Conservation (phyloP, 306 rosid species). For the Senna siamea region DNA sequence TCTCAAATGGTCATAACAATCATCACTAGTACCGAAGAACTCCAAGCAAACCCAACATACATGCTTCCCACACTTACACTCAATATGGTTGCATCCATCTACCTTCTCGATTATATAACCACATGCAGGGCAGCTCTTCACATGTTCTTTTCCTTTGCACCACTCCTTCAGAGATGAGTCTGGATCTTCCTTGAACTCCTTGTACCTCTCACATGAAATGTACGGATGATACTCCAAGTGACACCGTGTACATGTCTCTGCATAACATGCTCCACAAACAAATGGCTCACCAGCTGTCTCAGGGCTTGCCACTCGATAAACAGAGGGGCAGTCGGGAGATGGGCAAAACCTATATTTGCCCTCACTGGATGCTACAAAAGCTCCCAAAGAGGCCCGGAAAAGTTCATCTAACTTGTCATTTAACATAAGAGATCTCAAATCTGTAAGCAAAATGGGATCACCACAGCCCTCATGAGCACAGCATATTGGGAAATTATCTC, state of each 20-base stretch:
- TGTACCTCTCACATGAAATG: constrained; percentile 73
- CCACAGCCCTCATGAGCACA: constrained; percentile 64
- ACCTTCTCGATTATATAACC: constrained; percentile 75
- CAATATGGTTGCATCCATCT: constrained; percentile 93
- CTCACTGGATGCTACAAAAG: constrained; percentile 64
- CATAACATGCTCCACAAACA: constrained; percentile 82
- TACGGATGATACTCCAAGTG: constrained; percentile 88
- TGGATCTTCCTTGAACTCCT: constrained; percentile 80
- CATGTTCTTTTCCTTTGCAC: constrained; percentile 79
- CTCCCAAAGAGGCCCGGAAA: constrained; percentile 83
- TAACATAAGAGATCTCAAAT: constrained; percentile 61
- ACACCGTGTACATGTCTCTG: constrained; percentile 84
- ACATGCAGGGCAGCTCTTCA: constrained; percentile 74
- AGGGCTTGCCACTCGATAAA: constrained; percentile 68
- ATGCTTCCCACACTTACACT: constrained; percentile 86
- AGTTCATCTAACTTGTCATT: constrained; percentile 83
- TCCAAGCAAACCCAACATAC: constrained; percentile 94
- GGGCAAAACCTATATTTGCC: constrained; percentile 85
- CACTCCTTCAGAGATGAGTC: constrained; percentile 81
- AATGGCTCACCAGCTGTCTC: constrained; percentile 61
- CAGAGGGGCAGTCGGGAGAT: constrained; percentile 86
- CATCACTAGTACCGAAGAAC: constrained; percentile 56
- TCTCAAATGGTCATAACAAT: constrained; percentile 80
- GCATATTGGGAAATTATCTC: constrained; percentile 72
- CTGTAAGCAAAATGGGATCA: constrained; percentile 58